A percentile compares a stretch with the other conserved stretches of the same genome.
phyloP scores from a whole-genome alignment of 257 asterid genomes.

The Orobanche coerulescens region DNA sequence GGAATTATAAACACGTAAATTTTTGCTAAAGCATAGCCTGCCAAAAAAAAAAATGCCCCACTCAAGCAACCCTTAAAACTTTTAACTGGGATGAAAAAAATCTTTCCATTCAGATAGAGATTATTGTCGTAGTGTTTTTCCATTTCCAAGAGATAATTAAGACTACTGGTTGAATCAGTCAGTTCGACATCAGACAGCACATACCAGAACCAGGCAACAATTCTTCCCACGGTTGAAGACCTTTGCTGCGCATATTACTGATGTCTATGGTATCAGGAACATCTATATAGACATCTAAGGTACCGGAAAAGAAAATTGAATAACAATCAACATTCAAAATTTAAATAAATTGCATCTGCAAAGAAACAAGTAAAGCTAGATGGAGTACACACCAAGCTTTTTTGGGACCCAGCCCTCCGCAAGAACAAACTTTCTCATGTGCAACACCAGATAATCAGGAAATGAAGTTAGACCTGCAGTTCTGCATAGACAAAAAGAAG shows the following conservation, averaged over 20 bases:
- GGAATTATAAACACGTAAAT: background rate
- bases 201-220: slow-evolving; percentile 73
- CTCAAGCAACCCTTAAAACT: background rate
- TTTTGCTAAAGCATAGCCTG: slow-evolving; percentile 6
- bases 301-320: slow-evolving; percentile 11
- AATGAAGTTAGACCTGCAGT: slow-evolving; percentile 43
- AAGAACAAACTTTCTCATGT: slow-evolving; percentile 87
- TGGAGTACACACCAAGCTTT: slow-evolving; percentile 57
- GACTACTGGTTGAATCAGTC: background rate
- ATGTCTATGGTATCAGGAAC: slow-evolving; percentile 89
- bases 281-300: slow-evolving; percentile 81
- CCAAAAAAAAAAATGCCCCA: background rate
- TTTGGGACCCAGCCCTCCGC: slow-evolving; percentile 93
- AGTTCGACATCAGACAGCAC: no score
- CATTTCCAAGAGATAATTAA: background rate
- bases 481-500: slow-evolving; percentile 39
- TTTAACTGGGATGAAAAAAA: background rate
- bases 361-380: slow-evolving; percentile 13
- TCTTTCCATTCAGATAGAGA: background rate
- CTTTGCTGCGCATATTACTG: slow-evolving; percentile 83
- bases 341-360: slow-evolving; percentile 7
- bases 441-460: slow-evolving; percentile 59
- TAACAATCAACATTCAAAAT: slow-evolving; percentile 17
- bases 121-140: background rate
- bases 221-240: slow-evolving; percentile 92